Percentiles rank a stretch among this genome's conserved stretches.
phyloP scores from a whole-genome alignment of 192 early-diverging fungal species.

The Coemansia sp. region DNA sequence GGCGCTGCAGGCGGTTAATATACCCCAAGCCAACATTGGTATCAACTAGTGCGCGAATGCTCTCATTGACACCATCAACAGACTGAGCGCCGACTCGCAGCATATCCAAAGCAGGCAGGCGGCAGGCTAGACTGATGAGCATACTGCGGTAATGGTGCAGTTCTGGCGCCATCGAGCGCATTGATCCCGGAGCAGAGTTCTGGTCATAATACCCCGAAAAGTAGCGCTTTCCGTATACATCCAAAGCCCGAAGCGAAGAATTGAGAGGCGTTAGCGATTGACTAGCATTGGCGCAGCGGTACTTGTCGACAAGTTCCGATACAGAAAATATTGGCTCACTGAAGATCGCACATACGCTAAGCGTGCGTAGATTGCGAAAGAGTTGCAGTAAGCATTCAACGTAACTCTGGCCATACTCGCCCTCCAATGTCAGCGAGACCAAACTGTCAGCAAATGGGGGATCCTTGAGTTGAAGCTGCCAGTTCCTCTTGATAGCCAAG shows the following conservation, averaged over 20 bases:
- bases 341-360: too few species aligned
- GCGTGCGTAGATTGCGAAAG: too few species aligned
- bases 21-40: background rate
- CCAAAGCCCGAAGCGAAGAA: background rate
- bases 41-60: background rate
- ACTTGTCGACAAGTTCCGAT: too few species aligned
- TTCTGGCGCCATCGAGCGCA: background rate
- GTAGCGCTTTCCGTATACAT: background rate
- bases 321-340: too few species aligned
- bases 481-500: too few species aligned
- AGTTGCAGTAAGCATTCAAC: too few species aligned
- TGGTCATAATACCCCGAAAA: background rate
- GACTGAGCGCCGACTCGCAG: background rate
- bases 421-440: too few species aligned
- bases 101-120: background rate
- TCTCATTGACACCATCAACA: background rate
- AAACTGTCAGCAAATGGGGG: too few species aligned
- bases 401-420: too few species aligned
- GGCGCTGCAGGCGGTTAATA: background rate
- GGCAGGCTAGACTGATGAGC: background rate
- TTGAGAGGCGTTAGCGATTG: background rate
- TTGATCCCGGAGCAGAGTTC: background rate
- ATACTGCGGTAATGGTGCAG: background rate
- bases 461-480: too few species aligned
- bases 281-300: background rate